A percentile compares a stretch with the other conserved stretches of the same genome.
Evolutionary conservation across 225 moss, liverwort and hornwort genomes (phyloP).

Genomic region (Marchantia polymorpha): DNA sequence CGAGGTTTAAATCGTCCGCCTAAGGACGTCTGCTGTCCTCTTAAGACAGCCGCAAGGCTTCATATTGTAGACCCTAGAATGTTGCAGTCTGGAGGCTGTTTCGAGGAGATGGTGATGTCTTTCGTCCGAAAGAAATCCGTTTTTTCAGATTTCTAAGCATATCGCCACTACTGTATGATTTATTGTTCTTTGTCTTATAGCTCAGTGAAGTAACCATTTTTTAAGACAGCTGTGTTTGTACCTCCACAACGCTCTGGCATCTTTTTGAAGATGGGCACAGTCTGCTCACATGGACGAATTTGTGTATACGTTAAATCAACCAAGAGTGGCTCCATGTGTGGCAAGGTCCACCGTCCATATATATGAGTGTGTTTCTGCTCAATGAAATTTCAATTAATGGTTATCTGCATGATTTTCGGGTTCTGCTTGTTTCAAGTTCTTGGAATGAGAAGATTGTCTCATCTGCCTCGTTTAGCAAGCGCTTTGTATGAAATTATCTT

Average conservation of each 20-base stretch:
- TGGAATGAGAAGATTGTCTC: too few species aligned
- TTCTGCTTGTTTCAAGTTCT: too few species aligned
- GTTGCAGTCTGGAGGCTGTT: background rate
- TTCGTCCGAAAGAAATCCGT: background rate
- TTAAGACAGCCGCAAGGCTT: background rate
- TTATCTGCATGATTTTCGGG: too few species aligned
- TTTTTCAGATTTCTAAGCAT: background rate
- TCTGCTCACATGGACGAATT: background rate
- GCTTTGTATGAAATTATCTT: too few species aligned
- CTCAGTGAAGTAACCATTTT: background rate
- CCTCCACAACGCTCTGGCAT: background rate
- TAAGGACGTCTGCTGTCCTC: background rate
- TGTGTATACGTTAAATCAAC: background rate
- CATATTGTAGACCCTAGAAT: background rate
- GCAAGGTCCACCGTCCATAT: too few species aligned
- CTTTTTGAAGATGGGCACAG: background rate
- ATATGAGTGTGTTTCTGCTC: too few species aligned
- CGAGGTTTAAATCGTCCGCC: background rate
- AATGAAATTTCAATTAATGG: too few species aligned
- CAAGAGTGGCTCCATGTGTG: background rate
- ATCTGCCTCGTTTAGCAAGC: too few species aligned
- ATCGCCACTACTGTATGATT: background rate
- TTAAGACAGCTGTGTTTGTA: background rate
- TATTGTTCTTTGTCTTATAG: background rate
- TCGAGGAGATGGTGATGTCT: background rate